A percentile compares a stretch with the other conserved stretches of the same genome.
phyloP scores from a whole-genome alignment of 768 basidiomycete genomes.

The Lepiota venenata region DNA sequence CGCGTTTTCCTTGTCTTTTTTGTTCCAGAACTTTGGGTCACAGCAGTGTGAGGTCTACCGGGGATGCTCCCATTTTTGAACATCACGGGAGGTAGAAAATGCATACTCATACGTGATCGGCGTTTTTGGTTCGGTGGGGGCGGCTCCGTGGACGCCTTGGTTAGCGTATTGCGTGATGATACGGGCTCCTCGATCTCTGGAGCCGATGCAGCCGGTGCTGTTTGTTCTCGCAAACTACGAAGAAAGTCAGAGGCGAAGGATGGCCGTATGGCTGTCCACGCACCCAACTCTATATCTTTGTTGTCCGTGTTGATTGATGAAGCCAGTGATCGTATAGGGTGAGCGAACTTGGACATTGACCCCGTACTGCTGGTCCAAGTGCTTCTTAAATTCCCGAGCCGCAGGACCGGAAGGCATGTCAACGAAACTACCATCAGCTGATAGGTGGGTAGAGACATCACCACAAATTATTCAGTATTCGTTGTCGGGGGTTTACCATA shows the following conservation, averaged over 20 bases:
- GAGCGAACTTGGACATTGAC: conserved; percentile 67
- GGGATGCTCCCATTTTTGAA: conserved; percentile 37
- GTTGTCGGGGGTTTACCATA: neutral
- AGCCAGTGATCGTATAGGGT: conserved; percentile 80
- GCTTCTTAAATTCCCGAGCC: conserved; percentile 73
- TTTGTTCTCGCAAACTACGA: conserved; percentile 54
- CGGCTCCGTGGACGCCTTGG: conserved; percentile 31
- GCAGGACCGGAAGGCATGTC: conserved; percentile 77
- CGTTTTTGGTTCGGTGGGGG: conserved; percentile 45
- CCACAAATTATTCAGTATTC: neutral
- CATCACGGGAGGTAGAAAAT: conserved; percentile 48
- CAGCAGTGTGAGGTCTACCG: conserved; percentile 26
- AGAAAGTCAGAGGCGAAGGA: conserved; percentile 3
- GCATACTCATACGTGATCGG: conserved; percentile 68
- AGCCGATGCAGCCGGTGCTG: conserved; percentile 54
- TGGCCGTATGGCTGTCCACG: conserved; percentile 23
- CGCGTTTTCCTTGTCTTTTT: conserved; percentile 70
- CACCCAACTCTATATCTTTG: conserved; percentile 77
- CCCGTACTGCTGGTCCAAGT: conserved; percentile 66
- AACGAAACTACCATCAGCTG: conserved; percentile 72
- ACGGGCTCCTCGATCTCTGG: conserved; percentile 49
- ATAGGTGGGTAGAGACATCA: neutral
- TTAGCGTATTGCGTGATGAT: conserved; percentile 38
- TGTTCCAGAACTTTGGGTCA: conserved; percentile 25
- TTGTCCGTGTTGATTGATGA: conserved; percentile 78